Base-by-base conservation (phyloP, 306 rosid species). In the Lathyrus tuberosus region DNA sequence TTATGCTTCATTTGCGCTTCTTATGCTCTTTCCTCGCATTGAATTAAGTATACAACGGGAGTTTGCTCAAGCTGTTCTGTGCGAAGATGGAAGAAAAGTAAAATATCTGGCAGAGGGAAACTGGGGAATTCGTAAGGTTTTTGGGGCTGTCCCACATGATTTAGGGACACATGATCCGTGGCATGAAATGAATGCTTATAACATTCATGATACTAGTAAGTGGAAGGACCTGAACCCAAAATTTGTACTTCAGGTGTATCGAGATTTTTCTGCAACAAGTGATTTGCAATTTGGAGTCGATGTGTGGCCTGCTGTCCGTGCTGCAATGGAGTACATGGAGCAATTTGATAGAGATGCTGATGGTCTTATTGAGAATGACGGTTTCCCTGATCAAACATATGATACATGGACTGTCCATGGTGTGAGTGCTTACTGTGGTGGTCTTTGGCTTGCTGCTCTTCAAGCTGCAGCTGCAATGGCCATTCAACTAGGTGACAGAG, bases 381-480 rank as follows among this genome's bases (percentile, higher is more conserved):
- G 97, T 20, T 91, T 94, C 78, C 98, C 99, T 20, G 99, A 94
- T 88, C 99, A 94, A 82, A 94, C 97, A 4, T 94, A 94, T 13
- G 97, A 94, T 76, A 81, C 99, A 42, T 94, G 99, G 99, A 94
- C 99, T 4, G 99, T 94, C 71, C 99, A 91, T 79, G 99, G 99
- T 56, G 84, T 88, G 53, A 91, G 97, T 84, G 94, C 98, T 63
- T 94, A 91, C 69, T 94, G 98, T 75, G 98, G 98, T 60, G 75
- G 96, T 78, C 83, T 94, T 76, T 94, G 98, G 98, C 88, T 94
- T 71, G 96, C 98, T 35, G 95, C 98, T 56, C 94, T 94, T 61
- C 98, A 94, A 79, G 97, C 98, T 73, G 97, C 98, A 66, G 97
- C 98, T 62, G 92, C 91, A 14, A 94, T 94, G 98, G 98, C 98